These are phyloP conservation scores for Nannochloropsis salina DNA, from an alignment of 108 stramenopile genomes.

Conservation along the genomic window DNA sequence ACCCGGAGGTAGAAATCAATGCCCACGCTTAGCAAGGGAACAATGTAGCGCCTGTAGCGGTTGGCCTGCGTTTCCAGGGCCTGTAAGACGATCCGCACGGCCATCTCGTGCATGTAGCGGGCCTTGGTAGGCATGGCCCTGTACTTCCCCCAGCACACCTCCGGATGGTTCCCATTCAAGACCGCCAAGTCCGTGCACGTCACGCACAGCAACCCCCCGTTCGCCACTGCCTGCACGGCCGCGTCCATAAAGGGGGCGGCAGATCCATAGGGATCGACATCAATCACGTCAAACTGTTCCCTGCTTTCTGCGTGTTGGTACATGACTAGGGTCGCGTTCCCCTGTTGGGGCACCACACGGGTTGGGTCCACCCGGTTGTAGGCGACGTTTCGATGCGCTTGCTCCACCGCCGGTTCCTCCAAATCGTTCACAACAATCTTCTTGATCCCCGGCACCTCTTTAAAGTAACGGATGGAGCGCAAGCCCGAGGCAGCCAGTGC, in stretches of 20 bases:
- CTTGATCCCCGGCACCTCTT: slow-evolving; percentile 48
- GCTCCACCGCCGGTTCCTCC: slow-evolving; percentile 67
- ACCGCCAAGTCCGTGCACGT: slow-evolving; percentile 73
- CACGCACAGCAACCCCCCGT: slow-evolving; percentile 85
- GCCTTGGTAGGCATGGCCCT: slow-evolving; percentile 73
- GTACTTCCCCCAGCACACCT: slow-evolving; percentile 87
- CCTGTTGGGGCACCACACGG: slow-evolving; percentile 59
- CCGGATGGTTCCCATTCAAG: slow-evolving; percentile 82
- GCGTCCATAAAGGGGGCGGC: slow-evolving; percentile 92
- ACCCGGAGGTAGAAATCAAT: slow-evolving; percentile 96
- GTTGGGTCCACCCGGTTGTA: slow-evolving; percentile 67
- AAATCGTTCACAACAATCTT: slow-evolving; percentile 86
- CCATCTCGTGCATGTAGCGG: slow-evolving; percentile 88
- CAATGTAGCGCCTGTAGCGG: slow-evolving; percentile 74
- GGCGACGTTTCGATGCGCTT: slow-evolving; percentile 64
- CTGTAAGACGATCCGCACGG: slow-evolving; percentile 82
- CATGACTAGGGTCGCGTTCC: slow-evolving; percentile 59
- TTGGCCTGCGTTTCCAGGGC: slow-evolving; percentile 71
- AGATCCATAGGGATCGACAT: slow-evolving; percentile 97
- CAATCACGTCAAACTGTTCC: slow-evolving; percentile 76
- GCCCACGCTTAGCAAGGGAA: slow-evolving; percentile 82
- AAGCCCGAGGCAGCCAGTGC: slow-evolving; percentile 93
- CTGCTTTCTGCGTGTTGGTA: slow-evolving; percentile 21
- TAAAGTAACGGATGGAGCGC: slow-evolving; percentile 68
- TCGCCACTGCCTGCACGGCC: slow-evolving; percentile 69